These are phyloP conservation scores for Chlorociboria aeruginascens DNA, from an alignment of 495 filamentous ascomycete genomes.

Conservation along the genomic window DNA sequence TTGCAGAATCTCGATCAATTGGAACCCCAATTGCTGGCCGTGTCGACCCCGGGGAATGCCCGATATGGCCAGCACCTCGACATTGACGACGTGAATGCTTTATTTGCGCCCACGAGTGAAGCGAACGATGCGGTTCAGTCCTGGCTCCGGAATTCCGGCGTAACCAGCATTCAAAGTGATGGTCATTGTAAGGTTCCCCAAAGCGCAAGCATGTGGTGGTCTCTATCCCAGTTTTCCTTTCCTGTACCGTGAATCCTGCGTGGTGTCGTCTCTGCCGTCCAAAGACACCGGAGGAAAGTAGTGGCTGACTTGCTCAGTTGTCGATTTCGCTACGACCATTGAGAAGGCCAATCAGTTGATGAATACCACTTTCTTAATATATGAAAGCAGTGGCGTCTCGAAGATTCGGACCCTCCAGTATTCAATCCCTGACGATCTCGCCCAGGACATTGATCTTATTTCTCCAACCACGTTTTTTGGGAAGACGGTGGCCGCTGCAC, in stretches of 20 bases:
- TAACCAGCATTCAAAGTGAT: background rate
- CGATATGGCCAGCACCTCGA: conserved; percentile 47
- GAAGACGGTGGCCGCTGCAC: conserved; percentile 21
- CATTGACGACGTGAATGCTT: conserved; percentile 35
- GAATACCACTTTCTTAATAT: conserved; percentile 33
- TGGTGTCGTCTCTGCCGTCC: too few species aligned
- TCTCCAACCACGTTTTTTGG: conserved; percentile 49
- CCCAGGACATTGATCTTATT: conserved; percentile 40
- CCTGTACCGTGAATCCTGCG: too few species aligned
- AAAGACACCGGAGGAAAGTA: too few species aligned
- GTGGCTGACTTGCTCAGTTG: background rate
- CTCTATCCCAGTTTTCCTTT: too few species aligned
- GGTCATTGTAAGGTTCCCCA: too few species aligned
- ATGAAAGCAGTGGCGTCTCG: conserved; percentile 22
- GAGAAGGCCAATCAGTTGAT: conserved; percentile 37
- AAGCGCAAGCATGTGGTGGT: too few species aligned
- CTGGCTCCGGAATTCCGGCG: conserved; percentile 32
- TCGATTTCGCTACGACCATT: conserved; percentile 38
- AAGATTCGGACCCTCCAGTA: conserved; percentile 48
- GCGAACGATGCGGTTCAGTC: conserved; percentile 27
- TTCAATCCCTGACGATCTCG: conserved; percentile 47
- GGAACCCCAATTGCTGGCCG: conserved; percentile 37
- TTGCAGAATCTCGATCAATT: conserved; percentile 42
- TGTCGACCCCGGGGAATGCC: conserved; percentile 42
- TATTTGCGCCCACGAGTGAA: conserved; percentile 36